Evolutionary conservation across 768 basidiomycete species (phyloP).

Genomic region (Rhodotorula babjevae): DNA sequence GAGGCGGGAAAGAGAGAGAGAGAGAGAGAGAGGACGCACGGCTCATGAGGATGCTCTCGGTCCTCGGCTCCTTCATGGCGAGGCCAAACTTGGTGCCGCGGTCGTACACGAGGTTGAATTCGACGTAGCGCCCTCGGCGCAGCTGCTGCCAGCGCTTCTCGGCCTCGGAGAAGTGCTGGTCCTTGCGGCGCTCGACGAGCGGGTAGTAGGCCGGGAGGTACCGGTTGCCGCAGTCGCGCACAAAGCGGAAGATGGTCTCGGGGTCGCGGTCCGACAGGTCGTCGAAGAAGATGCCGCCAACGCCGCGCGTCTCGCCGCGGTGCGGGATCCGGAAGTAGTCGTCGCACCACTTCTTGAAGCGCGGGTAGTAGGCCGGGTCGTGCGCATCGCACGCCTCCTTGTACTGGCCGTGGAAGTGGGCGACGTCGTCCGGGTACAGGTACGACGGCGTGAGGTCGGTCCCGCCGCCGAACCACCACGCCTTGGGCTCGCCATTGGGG

Average conservation of each 20-base stretch:
- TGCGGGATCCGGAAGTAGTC: slow-evolving; percentile 93
- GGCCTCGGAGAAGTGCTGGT: slow-evolving; percentile 52
- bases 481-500: slow-evolving; percentile 57
- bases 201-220: slow-evolving; percentile 89
- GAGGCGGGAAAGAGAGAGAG: background rate
- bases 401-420: slow-evolving; percentile 76
- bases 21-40: slow-evolving; percentile 21
- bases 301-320: slow-evolving; percentile 72
- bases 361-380: slow-evolving; percentile 61
- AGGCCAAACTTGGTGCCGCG: slow-evolving; percentile 78
- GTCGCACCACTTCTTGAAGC: slow-evolving; percentile 94
- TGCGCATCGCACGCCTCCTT: slow-evolving; percentile 71
- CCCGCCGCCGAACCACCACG: slow-evolving; percentile 99
- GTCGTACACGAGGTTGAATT: slow-evolving; percentile 85
- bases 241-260: slow-evolving; percentile 70
- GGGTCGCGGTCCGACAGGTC: slow-evolving; percentile 63
- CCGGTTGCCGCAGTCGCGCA: slow-evolving; percentile 66
- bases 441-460: slow-evolving; percentile 91
- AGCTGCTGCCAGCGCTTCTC: slow-evolving; percentile 86
- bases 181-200: slow-evolving; percentile 60
- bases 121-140: slow-evolving; percentile 85
- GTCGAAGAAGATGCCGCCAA: slow-evolving; percentile 96
- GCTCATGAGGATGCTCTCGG: slow-evolving; percentile 87
- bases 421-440: slow-evolving; percentile 77
- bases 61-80: slow-evolving; percentile 64